phyloP scores from a whole-genome alignment of 2,329 filamentous ascomycete genomes.

The Neofusicoccum sp. region DNA sequence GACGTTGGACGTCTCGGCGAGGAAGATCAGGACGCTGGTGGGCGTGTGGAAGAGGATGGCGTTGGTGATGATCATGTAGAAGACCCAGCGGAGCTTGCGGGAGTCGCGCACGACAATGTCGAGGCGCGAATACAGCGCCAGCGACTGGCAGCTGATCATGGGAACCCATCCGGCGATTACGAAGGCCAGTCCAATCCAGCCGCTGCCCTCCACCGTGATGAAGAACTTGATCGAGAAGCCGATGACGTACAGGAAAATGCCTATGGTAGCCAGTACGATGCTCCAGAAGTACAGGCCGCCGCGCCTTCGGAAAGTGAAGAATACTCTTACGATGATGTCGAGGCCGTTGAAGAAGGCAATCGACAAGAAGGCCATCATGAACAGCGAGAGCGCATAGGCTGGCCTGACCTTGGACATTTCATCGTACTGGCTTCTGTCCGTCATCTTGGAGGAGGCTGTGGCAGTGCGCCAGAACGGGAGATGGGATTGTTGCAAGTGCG shows the following conservation, averaged over 20 bases:
- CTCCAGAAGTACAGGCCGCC: conserved; percentile 52
- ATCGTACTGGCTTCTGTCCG: neutral
- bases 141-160: conserved; percentile 61
- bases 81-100: conserved; percentile 48
- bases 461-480: neutral
- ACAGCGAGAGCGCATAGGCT: neutral
- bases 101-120: conserved; percentile 59
- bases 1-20: conserved; percentile 43
- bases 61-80: conserved; percentile 59
- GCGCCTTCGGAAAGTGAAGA: conserved; percentile 49
- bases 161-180: conserved; percentile 55
- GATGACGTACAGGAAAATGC: conserved; percentile 47
- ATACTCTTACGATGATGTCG: conserved; percentile 23
- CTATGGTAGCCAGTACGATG: conserved; percentile 42
- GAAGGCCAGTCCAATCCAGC: conserved; percentile 29
- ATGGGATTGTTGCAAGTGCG: neutral
- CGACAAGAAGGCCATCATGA: neutral
- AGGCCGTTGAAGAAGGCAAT: neutral
- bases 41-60: conserved; percentile 55
- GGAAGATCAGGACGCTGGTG: conserved; percentile 56
- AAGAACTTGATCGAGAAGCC: conserved; percentile 49
- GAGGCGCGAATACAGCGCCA: conserved; percentile 63
- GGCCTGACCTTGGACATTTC: neutral
- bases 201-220: conserved; percentile 27
- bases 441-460: neutral